Evolutionary conservation across 1,139 yeast genomes (phyloP), one percentile per base, ranked within the genome.

Genomic region (Lodderomyces parapsilosis): DNA sequence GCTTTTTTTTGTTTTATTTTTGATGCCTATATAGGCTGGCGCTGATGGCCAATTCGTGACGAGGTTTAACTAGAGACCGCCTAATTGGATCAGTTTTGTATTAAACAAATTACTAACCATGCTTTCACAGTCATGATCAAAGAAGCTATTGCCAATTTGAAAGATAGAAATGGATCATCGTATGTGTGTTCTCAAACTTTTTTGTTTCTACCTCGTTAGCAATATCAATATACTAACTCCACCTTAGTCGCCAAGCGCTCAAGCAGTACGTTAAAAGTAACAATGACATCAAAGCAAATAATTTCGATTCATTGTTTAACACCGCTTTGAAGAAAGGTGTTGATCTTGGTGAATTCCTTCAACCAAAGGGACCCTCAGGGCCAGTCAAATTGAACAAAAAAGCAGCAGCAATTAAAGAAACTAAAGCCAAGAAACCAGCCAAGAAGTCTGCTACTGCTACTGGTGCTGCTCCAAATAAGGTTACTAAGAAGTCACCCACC

Each of bases 321-420:
- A 59, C 78, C 41, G 93, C 96, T 30, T 73, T 89, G 58, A 83
- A 84, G 71, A 85, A 82, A 62, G 96, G 95, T 49, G 94, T 89
- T 49, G 83, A 78, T 46, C 63, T 79, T 22, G 96, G 89, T 42
- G 86, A 81, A 44, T 86, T 90, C 56, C 65, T 78, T 39, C 96
- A 87, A 67, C 96, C 96, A 60, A 89, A 88, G 72, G 96, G 96
- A 47, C 81, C 89, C 15, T 80, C 87, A 23, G 90, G 90, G 37
- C 85, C 89, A 24, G 81, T 83, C 52, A 83, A 83, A 65, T 65
- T 81, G 52, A 74, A 71, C 57, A 80, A 79, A 71, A 63, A 66
- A 55, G 37, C 44, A 43, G 43, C 49, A 4, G 41, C 52, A 22
- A 24, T 36, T 43, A 41, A 40, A 49, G 42, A 57, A 60, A 49